Conservation (phyloP, 768 basidiomycete species). For the Exidia glandulosa region DNA sequence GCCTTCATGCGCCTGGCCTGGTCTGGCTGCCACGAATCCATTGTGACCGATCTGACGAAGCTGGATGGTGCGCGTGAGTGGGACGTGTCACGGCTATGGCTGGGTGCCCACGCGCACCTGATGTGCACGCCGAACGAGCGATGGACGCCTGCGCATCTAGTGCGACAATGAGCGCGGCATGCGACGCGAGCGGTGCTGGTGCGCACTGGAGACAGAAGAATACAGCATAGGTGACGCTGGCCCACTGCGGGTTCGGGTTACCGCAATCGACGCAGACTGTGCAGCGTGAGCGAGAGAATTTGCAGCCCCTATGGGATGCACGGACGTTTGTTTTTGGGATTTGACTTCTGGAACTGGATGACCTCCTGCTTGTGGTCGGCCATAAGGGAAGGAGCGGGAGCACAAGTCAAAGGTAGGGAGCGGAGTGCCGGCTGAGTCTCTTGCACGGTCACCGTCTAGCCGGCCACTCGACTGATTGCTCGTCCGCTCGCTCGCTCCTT, state of each 20-base stretch:
- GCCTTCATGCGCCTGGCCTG: slow-evolving; percentile 89
- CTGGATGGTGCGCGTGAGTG: slow-evolving; percentile 26
- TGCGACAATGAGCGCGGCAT: not conserved
- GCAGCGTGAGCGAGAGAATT: not conserved
- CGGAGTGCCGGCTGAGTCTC: slow-evolving; percentile 1
- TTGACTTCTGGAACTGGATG: slow-evolving; percentile 43
- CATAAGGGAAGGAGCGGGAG: slow-evolving; percentile 13
- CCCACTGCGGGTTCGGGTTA: slow-evolving; percentile 94
- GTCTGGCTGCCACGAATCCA: slow-evolving; percentile 93
- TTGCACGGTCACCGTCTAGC: not conserved
- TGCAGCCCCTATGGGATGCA: not conserved
- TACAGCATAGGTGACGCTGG: slow-evolving; percentile 36
- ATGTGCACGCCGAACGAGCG: slow-evolving; percentile 92
- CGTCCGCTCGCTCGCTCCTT: not conserved
- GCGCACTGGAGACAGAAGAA: slow-evolving; percentile 79
- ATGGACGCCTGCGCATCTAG: slow-evolving; percentile 55
- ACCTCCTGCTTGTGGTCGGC: slow-evolving; percentile 64
- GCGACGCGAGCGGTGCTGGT: not conserved
- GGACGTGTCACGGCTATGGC: slow-evolving; percentile 1
- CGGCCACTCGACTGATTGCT: not conserved
- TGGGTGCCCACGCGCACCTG: slow-evolving; percentile 33
- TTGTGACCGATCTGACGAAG: slow-evolving; percentile 87
- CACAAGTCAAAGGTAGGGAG: slow-evolving; percentile 12
- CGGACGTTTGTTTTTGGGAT: slow-evolving; percentile 54
- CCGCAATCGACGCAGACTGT: slow-evolving; percentile 64